Conservation (phyloP, 2,329 filamentous ascomycete species). For the Emydomyces testavorans region DNA sequence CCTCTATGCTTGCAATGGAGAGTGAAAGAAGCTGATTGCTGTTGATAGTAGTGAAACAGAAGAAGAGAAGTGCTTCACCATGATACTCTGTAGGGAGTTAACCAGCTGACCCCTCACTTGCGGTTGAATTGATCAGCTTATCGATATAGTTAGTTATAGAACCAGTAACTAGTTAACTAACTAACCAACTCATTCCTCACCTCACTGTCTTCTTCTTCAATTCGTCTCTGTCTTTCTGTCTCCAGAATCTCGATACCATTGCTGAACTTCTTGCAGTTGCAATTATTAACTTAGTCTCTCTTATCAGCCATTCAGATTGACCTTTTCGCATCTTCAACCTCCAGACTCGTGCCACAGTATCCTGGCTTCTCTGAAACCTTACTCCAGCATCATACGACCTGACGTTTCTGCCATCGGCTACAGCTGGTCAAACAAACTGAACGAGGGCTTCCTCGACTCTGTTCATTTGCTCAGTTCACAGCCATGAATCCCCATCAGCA, state of each 20-base stretch:
- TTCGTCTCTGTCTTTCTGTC: neutral
- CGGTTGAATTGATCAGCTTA: slow-evolving; percentile 5
- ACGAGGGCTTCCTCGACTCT: slow-evolving; percentile 4
- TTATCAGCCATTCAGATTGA: no score
- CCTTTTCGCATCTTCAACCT: no score
- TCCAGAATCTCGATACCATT: neutral
- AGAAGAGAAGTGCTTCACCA: no score
- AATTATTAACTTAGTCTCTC: neutral
- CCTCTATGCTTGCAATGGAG: neutral
- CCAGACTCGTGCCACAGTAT: neutral
- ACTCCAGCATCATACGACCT: neutral
- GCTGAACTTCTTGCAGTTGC: neutral
- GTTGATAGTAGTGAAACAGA: no score
- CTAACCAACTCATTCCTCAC: neutral
- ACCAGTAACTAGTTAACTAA: no score
- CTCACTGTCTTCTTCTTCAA: neutral
- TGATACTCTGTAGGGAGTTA: no score
- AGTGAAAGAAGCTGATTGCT: slow-evolving; percentile 5
- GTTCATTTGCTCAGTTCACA: slow-evolving; percentile 16
- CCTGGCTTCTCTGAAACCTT: slow-evolving; percentile 5
- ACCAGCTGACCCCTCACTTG: no score
- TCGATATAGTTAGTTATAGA: slow-evolving; percentile 5
- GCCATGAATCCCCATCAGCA: slow-evolving; percentile 93
- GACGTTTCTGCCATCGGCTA: neutral
- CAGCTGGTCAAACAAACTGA: neutral